Percentiles rank a stretch among this genome's conserved stretches.
Evolutionary conservation across 2,329 filamentous ascomycete genomes (phyloP).

Genomic region (Pseudogymnoascus sp.): DNA sequence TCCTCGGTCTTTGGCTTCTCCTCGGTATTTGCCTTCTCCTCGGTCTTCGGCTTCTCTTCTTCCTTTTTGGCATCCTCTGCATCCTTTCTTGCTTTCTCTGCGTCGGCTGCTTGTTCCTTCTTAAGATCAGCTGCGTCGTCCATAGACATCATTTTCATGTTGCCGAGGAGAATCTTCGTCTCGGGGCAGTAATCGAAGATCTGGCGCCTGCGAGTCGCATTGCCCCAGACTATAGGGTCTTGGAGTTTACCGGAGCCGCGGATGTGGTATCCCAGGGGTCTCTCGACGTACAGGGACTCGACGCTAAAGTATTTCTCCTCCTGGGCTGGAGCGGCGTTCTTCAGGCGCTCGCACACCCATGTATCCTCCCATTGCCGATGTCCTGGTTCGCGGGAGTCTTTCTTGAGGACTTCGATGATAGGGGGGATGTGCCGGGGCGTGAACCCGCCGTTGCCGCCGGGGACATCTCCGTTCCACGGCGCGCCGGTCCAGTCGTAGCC

Average conservation of each 20-base stretch:
- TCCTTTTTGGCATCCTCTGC: background rate
- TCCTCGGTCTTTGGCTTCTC: background rate
- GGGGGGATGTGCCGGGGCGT: conserved; percentile 46
- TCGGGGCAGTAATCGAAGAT: conserved; percentile 54
- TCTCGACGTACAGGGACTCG: conserved; percentile 40
- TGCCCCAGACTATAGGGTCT: conserved; percentile 44
- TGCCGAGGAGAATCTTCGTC: conserved; percentile 50
- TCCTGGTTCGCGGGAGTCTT: conserved; percentile 41
- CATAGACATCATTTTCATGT: conserved; percentile 23
- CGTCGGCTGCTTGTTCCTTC: background rate
- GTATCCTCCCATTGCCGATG: conserved; percentile 42
- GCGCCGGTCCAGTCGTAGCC: conserved; percentile 41
- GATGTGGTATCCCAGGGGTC: conserved; percentile 55
- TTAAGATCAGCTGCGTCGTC: conserved; percentile 26
- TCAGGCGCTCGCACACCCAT: conserved; percentile 14
- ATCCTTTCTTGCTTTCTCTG: background rate
- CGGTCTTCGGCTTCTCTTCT: background rate
- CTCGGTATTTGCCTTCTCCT: background rate
- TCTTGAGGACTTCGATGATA: conserved; percentile 45
- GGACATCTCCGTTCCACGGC: conserved; percentile 36
- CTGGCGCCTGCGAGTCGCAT: conserved; percentile 39
- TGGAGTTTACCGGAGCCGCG: conserved; percentile 42
- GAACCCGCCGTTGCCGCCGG: conserved; percentile 46
- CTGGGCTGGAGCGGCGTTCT: conserved; percentile 6
- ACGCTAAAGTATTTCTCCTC: conserved; percentile 7